phyloP scores from a whole-genome alignment of 106 monocot genomes.

The Gastrodia elata region DNA sequence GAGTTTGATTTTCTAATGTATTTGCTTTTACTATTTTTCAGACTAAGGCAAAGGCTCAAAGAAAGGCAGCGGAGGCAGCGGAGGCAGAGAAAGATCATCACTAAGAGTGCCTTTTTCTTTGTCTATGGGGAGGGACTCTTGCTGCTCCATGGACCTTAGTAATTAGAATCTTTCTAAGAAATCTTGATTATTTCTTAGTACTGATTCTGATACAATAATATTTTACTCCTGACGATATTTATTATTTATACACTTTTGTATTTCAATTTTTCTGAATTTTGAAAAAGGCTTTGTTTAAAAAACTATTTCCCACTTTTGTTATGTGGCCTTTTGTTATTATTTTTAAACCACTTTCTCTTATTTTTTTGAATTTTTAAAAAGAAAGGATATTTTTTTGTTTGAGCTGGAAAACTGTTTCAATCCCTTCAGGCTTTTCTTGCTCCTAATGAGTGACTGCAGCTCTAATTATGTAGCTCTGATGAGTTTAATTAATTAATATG shows the following conservation, averaged over 20 bases:
- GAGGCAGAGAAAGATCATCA: conserved; percentile 10
- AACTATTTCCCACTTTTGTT: too few relatives aligned
- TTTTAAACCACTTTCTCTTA: too few relatives aligned
- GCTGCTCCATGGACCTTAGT: background rate
- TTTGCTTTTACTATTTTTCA: background rate
- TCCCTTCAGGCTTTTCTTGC: too few relatives aligned
- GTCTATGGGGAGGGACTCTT: background rate
- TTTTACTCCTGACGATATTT: background rate
- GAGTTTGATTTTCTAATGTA: background rate
- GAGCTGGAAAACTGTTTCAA: too few relatives aligned
- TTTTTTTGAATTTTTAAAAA: too few relatives aligned
- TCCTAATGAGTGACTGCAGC: too few relatives aligned
- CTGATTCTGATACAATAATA: background rate
- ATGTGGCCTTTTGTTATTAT: too few relatives aligned
- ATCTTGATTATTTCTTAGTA: background rate
- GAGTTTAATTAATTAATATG: too few relatives aligned
- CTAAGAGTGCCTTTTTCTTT: background rate
- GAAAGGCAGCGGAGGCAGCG: conserved; percentile 11
- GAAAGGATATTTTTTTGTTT: too few relatives aligned
- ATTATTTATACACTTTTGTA: background rate
- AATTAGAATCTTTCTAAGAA: background rate
- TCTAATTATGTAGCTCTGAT: too few relatives aligned
- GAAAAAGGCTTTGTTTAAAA: too few relatives aligned
- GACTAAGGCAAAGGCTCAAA: conserved; percentile 8
- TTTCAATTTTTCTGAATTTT: too few relatives aligned